phyloP scores from a whole-genome alignment of 148 eudicot species.

The Rhododendron vialii region DNA sequence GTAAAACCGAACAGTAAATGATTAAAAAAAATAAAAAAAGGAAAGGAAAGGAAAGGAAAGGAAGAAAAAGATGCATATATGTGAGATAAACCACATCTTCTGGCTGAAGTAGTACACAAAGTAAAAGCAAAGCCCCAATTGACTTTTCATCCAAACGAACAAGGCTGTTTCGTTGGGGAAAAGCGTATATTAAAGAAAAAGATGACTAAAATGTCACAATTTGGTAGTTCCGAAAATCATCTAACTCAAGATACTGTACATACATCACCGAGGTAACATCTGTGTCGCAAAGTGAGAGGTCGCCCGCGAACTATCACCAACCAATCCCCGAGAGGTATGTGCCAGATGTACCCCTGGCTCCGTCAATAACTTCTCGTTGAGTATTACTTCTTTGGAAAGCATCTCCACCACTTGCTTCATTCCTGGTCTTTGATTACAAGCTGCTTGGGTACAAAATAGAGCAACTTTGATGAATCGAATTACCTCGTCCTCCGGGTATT shows the following conservation, averaged over 20 bases:
- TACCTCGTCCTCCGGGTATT: too few species aligned
- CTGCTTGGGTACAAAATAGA: too few species aligned
- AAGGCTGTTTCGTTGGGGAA: neutral
- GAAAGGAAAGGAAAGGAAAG: too few species aligned
- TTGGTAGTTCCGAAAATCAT: neutral
- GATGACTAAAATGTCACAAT: neutral
- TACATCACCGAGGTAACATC: constrained; percentile 36
- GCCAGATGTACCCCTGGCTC: constrained; percentile 38
- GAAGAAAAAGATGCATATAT: neutral
- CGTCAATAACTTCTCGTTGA: constrained; percentile 35
- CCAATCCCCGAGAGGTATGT: neutral
- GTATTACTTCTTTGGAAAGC: constrained; percentile 41
- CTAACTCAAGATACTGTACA: neutral
- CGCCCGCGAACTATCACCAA: constrained; percentile 12
- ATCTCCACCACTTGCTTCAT: constrained; percentile 65
- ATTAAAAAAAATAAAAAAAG: too few species aligned
- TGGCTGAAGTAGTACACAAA: neutral
- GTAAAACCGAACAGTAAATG: too few species aligned
- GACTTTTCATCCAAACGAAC: neutral
- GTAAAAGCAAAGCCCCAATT: neutral
- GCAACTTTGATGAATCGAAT: too few species aligned
- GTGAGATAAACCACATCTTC: neutral
- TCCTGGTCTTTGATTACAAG: constrained; percentile 17
- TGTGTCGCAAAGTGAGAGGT: constrained; percentile 12
- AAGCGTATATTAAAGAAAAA: neutral